Conservation (phyloP, 164 flowering plant species). For the Malania oleifera region DNA sequence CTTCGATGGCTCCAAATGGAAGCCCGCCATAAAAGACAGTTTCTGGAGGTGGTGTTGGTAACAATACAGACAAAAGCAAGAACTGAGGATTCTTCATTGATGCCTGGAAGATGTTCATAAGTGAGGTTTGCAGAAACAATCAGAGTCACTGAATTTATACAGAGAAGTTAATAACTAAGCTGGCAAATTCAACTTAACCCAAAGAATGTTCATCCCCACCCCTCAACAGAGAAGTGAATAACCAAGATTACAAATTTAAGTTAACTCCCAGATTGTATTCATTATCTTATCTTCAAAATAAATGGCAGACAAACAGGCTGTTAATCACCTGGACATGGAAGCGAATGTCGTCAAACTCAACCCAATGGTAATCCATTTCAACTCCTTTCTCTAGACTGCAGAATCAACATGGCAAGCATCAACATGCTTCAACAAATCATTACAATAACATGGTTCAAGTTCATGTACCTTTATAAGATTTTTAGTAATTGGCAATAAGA, state of each 20-base stretch:
- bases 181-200: no score
- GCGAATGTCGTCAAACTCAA: slow-evolving; percentile 88
- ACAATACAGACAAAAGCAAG: slow-evolving; percentile 62
- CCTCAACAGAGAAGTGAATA: background rate
- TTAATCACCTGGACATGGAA: slow-evolving; percentile 76
- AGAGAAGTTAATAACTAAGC: background rate
- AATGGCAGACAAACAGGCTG: background rate
- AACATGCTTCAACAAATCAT: background rate
- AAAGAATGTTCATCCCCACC: no score
- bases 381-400: slow-evolving; percentile 89
- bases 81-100: slow-evolving; percentile 71
- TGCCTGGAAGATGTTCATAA: slow-evolving; percentile 41
- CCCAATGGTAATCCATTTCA: slow-evolving; percentile 83
- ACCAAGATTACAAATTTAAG: no score
- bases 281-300: background rate
- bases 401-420: slow-evolving; percentile 5
- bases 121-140: background rate
- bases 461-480: no score
- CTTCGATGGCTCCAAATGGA: slow-evolving; percentile 91
- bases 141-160: background rate
- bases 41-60: slow-evolving; percentile 87
- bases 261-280: no score
- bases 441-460: background rate
- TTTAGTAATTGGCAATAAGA: no score
- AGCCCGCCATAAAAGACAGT: slow-evolving; percentile 73